Conservation (phyloP, 306 rosid species). For the Quercus wislizeni region DNA sequence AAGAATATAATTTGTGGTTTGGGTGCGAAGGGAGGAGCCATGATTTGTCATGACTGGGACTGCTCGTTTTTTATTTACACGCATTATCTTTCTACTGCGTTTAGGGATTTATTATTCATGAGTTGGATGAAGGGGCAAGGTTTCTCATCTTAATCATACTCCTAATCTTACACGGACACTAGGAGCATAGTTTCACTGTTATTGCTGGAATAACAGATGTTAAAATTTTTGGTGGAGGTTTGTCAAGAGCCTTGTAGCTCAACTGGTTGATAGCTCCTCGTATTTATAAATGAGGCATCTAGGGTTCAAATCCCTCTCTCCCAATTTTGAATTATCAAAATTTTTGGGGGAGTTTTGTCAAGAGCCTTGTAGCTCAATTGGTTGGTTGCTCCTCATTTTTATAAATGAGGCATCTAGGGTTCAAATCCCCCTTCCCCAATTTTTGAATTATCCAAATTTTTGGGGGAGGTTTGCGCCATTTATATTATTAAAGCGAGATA, state of each 20-base stretch:
- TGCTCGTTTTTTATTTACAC: conserved; percentile 14
- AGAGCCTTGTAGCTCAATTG: too few species aligned
- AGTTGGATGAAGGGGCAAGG: conserved; percentile 32
- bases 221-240: not conserved
- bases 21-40: conserved; percentile 60
- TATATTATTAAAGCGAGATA: conserved; percentile 15
- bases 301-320: too few species aligned
- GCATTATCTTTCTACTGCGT: conserved; percentile 13
- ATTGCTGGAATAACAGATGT: conserved; percentile 26
- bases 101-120: conserved; percentile 19
- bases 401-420: too few species aligned
- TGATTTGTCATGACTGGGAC: conserved; percentile 36
- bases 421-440: too few species aligned
- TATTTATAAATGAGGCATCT: too few species aligned
- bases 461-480: conserved; percentile 10
- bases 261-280: too few species aligned
- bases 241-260: too few species aligned
- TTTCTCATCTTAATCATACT: conserved; percentile 12
- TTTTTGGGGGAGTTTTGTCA: conserved; percentile 8
- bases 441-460: too few species aligned
- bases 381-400: too few species aligned
- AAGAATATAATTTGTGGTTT: conserved; percentile 82
- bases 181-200: conserved; percentile 34
- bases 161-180: conserved; percentile 50
- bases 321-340: too few species aligned